Conservation (phyloP, 306 rosid genomes). For the Gastrolobium bilobum region DNA sequence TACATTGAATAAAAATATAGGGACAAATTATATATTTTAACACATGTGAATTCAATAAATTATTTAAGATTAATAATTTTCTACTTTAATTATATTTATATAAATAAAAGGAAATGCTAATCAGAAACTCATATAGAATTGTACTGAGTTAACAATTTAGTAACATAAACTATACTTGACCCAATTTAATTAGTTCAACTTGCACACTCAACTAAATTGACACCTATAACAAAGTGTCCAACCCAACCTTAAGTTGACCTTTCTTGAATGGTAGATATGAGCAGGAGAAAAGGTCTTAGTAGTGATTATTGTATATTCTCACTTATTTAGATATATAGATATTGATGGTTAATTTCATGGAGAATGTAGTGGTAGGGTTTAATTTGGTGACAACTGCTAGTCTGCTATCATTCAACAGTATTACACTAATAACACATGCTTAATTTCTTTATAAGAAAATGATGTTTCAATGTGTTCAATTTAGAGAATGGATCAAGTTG, state of each 20-base stretch:
- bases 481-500: background rate
- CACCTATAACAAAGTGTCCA: too few species aligned
- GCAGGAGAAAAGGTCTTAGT: background rate
- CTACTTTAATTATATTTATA: too few species aligned
- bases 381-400: background rate
- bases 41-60: too few species aligned
- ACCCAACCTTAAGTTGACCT: background rate
- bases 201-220: too few species aligned
- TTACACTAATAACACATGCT: slow-evolving; percentile 24
- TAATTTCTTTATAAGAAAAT: background rate
- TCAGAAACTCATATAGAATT: too few species aligned
- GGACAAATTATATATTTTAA: too few species aligned
- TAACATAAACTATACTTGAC: too few species aligned
- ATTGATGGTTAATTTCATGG: background rate
- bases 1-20: too few species aligned
- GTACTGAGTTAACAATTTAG: too few species aligned
- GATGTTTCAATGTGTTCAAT: slow-evolving; percentile 2
- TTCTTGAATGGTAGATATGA: background rate
- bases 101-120: too few species aligned
- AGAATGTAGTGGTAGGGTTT: slow-evolving; percentile 8
- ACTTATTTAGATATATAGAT: background rate
- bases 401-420: background rate
- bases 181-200: too few species aligned
- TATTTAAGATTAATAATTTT: too few species aligned
- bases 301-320: background rate